Evolutionary conservation across 495 filamentous ascomycete species (phyloP).

Genomic region (Aspergillus egyptiacus): DNA sequence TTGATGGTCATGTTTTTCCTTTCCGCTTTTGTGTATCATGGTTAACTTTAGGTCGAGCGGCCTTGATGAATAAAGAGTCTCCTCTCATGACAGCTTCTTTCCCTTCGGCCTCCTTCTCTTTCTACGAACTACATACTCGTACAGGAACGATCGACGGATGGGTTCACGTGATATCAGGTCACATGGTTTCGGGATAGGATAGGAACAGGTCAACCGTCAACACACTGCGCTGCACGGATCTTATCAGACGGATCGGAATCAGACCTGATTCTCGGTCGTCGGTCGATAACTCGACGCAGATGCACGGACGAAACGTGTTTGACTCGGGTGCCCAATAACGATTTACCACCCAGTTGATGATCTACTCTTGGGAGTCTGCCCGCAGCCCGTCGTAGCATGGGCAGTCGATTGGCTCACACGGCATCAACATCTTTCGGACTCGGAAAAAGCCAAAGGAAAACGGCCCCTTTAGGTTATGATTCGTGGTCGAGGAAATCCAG

Average conservation of each 20-base stretch:
- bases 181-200: not conserved
- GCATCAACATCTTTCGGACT: too few species aligned
- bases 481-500: not conserved
- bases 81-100: slow-evolving; percentile 18
- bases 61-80: slow-evolving; percentile 26
- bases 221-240: too few species aligned
- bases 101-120: not conserved
- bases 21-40: slow-evolving; percentile 21
- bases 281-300: too few species aligned
- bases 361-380: too few species aligned
- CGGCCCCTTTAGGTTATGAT: too few species aligned
- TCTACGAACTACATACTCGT: not conserved
- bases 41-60: slow-evolving; percentile 19
- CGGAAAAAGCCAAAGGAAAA: too few species aligned
- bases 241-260: not conserved
- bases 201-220: not conserved
- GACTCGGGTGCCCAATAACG: slow-evolving; percentile 7
- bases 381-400: slow-evolving; percentile 5
- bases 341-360: slow-evolving; percentile 15
- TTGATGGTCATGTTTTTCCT: slow-evolving; percentile 18
- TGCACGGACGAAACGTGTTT: not conserved
- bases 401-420: slow-evolving; percentile 6
- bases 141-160: not conserved
- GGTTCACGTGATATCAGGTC: not conserved
- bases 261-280: not conserved